phyloP scores from a whole-genome alignment of 345 rosid species.

The Camelina sativa region DNA sequence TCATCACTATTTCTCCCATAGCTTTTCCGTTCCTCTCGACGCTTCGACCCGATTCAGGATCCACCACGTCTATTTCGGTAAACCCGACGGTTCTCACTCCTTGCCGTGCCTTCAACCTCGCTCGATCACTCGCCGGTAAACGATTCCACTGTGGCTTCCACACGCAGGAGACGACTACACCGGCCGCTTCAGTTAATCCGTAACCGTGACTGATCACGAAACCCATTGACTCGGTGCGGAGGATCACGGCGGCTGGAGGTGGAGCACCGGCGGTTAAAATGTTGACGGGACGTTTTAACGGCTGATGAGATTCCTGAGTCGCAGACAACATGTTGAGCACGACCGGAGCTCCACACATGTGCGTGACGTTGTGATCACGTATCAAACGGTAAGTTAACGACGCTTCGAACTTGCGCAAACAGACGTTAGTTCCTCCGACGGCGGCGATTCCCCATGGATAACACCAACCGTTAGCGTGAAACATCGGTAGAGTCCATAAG shows the following conservation, averaged over 20 bases:
- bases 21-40: slow-evolving; percentile 66
- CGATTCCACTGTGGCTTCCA: slow-evolving; percentile 82
- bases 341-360: slow-evolving; percentile 91
- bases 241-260: slow-evolving; percentile 73
- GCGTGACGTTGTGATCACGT: slow-evolving; percentile 63
- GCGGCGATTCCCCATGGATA: slow-evolving; percentile 83
- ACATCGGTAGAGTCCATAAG: slow-evolving; percentile 90
- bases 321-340: slow-evolving; percentile 74
- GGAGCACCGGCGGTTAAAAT: slow-evolving; percentile 83
- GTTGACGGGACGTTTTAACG: slow-evolving; percentile 55
- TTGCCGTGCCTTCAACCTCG: slow-evolving; percentile 71
- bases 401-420: slow-evolving; percentile 75
- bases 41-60: slow-evolving; percentile 51
- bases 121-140: slow-evolving; percentile 60
- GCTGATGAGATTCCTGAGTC: slow-evolving; percentile 35
- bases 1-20: slow-evolving; percentile 69
- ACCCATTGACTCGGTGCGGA: slow-evolving; percentile 66
- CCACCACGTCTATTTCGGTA: slow-evolving; percentile 61
- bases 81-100: slow-evolving; percentile 62
- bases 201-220: slow-evolving; percentile 75
- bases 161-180: slow-evolving; percentile 61
- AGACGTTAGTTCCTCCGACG: slow-evolving; percentile 77
- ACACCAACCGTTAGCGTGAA: slow-evolving; percentile 89
- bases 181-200: slow-evolving; percentile 76
- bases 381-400: slow-evolving; percentile 55